These are phyloP conservation scores for Vicia villosa DNA, from an alignment of 306 rosid genomes.

Conservation along the genomic window DNA sequence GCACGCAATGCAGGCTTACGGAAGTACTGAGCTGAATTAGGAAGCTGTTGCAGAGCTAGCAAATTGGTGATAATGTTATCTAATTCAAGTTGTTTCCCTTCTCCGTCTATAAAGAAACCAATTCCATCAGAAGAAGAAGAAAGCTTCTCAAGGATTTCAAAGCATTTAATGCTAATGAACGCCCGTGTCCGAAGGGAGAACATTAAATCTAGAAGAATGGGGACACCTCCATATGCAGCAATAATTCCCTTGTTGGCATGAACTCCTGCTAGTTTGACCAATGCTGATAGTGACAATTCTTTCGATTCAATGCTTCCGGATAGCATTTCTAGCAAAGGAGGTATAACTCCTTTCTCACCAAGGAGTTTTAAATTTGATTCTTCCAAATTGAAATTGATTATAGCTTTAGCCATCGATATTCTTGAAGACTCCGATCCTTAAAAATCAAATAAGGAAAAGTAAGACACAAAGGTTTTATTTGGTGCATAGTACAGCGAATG, in stretches of 20 bases:
- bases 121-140: slow-evolving; percentile 53
- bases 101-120: slow-evolving; percentile 57
- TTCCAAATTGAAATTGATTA: slow-evolving; percentile 27
- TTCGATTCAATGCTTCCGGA: slow-evolving; percentile 51
- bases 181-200: slow-evolving; percentile 21
- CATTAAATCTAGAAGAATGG: not conserved
- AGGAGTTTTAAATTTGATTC: slow-evolving; percentile 58
- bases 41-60: slow-evolving; percentile 50
- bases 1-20: slow-evolving; percentile 63
- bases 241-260: slow-evolving; percentile 56
- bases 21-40: slow-evolving; percentile 43
- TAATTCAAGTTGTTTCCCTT: slow-evolving; percentile 60
- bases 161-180: slow-evolving; percentile 51
- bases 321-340: slow-evolving; percentile 71
- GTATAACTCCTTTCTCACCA: slow-evolving; percentile 68
- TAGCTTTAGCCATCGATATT: no score
- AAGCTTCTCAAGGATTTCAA: slow-evolving; percentile 71
- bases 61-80: slow-evolving; percentile 61
- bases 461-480: not conserved
- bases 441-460: no score
- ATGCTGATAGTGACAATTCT: slow-evolving; percentile 52
- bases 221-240: slow-evolving; percentile 61
- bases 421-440: no score
- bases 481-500: no score
- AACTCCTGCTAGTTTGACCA: slow-evolving; percentile 57